Conservation (phyloP, 1,284 basidiomycete species). For the Austroboletus novae-zelandiae region DNA sequence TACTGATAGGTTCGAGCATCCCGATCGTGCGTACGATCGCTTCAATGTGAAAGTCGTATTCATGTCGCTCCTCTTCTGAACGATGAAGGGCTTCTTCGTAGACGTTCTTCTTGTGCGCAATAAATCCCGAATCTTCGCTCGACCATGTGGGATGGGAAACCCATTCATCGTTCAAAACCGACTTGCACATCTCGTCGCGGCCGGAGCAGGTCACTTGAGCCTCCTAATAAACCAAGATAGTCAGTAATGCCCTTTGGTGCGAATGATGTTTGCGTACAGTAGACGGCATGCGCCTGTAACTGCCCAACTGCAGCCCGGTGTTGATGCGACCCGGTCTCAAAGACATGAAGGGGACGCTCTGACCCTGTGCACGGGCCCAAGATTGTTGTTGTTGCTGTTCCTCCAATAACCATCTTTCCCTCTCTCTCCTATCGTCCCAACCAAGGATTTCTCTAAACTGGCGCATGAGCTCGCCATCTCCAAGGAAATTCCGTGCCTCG, state of each 20-base stretch:
- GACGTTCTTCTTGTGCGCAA: conserved; percentile 91
- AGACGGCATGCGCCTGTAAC: conserved; percentile 85
- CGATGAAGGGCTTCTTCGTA: conserved; percentile 98
- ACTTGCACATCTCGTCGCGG: conserved; percentile 95
- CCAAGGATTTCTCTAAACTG: conserved; percentile 92
- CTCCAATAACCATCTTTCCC: conserved; percentile 45
- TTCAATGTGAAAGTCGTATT: conserved; percentile 99
- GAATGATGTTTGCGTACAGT: conserved; percentile 47
- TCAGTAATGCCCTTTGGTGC: conserved; percentile 1
- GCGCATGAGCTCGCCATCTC: conserved; percentile 74
- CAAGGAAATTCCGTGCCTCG: conserved; percentile 63
- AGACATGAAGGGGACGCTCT: conserved; percentile 41
- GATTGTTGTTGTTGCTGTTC: conserved; percentile 43
- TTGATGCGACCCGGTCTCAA: conserved; percentile 55
- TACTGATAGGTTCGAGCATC: conserved; percentile 89
- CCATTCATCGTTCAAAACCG: conserved; percentile 96
- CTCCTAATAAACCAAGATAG: conserved; percentile 51
- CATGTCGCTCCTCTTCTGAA: conserved; percentile 96
- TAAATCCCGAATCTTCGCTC: conserved; percentile 90
- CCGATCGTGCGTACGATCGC: conserved; percentile 93
- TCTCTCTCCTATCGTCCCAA: conserved; percentile 73
- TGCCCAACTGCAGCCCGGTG: conserved; percentile 67
- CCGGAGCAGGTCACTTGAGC: conserved; percentile 88
- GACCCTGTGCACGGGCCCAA: conserved; percentile 42
- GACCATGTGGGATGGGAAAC: conserved; percentile 95